phyloP scores from a whole-genome alignment of 1,139 yeast species.

The Diutina rugosa region DNA sequence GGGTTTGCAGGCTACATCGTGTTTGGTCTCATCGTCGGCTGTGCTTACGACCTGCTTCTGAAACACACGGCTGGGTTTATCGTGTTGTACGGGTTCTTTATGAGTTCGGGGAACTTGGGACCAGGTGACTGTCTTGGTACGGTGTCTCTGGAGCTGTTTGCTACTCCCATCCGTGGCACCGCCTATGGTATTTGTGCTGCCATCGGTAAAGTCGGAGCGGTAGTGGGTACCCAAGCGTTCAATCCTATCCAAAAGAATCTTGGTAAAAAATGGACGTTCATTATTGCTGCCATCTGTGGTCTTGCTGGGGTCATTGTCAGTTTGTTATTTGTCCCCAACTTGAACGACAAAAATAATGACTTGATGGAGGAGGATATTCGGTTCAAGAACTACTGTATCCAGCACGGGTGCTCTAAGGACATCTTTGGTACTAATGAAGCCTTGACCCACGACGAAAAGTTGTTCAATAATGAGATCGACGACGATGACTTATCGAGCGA shows the following conservation, averaged over 20 bases:
- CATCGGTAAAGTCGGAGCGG: slow-evolving; percentile 38
- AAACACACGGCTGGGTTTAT: slow-evolving; percentile 43
- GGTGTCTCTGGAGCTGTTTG: slow-evolving; percentile 53
- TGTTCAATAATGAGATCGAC: neutral
- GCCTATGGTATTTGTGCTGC: slow-evolving; percentile 37
- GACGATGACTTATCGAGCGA: neutral
- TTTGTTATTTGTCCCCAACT: slow-evolving; percentile 52
- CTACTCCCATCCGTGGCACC: slow-evolving; percentile 69
- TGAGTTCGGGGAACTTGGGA: slow-evolving; percentile 54
- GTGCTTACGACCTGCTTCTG: slow-evolving; percentile 33
- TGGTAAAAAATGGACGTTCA: slow-evolving; percentile 27
- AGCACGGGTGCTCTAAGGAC: slow-evolving; percentile 8
- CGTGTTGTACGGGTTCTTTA: slow-evolving; percentile 46
- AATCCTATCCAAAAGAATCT: slow-evolving; percentile 25
- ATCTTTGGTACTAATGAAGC: slow-evolving; percentile 30
- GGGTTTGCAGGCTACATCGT: slow-evolving; percentile 47
- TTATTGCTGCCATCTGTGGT: slow-evolving; percentile 34
- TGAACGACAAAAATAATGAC: slow-evolving; percentile 40
- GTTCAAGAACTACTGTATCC: slow-evolving; percentile 45
- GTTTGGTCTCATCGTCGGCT: slow-evolving; percentile 48
- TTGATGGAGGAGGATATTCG: slow-evolving; percentile 51
- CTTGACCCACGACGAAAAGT: neutral
- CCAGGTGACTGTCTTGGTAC: slow-evolving; percentile 71
- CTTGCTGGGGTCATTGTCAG: slow-evolving; percentile 43
- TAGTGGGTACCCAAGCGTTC: slow-evolving; percentile 32